Base-by-base conservation (phyloP, 2,329 filamentous ascomycete species). In the Nothomitra cinnamomea region DNA sequence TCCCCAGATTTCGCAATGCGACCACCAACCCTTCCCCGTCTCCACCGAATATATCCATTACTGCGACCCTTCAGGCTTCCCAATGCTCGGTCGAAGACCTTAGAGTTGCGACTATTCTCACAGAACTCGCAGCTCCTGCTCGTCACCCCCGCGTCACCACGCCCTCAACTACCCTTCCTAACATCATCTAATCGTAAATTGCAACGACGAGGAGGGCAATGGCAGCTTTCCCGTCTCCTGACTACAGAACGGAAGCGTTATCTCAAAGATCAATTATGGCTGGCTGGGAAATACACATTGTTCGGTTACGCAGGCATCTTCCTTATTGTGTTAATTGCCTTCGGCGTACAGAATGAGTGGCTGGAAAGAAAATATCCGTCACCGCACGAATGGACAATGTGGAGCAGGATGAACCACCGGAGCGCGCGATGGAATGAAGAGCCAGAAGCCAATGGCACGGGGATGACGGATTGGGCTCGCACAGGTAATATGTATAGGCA, bases 291-390 rank as follows among this genome's bases (percentile, higher is more conserved):
- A 58, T 87, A 79, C 64, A 81, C 76, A 0, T 61, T 75, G n/a
- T 73, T 78, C 25, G 66, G 85, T 41, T 89, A 81, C 74, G 75
- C 79, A 13, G 75, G 81, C 41, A 65, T 80, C 6, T 69, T 75
- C 45, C 75, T 83, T 56, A 66, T 80, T 42, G 70, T 78, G 40
- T 69, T 84, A 8, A 77, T 81, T 40, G 75, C 76, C 58, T 78
- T 80, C 57, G 82, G 82, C 15, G 64, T 87, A 36, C 45, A 49
- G 45, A 49, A 35, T 35, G 87, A 94, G 66, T 71, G 75, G 56
- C 72, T 86, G 45, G 88, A 95, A 68, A 76, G 82, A 49, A 72
- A 77, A 52, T 86, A 82, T 64, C 88, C 88, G 0, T 89, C 87
- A 1, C 89, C 90, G 1, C 76, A 78, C 24, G 89, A 94, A 64